A percentile compares a stretch with the other conserved stretches of the same genome.
Conservation (phyloP, 306 rosid species). For the Bauhinia variegata region DNA sequence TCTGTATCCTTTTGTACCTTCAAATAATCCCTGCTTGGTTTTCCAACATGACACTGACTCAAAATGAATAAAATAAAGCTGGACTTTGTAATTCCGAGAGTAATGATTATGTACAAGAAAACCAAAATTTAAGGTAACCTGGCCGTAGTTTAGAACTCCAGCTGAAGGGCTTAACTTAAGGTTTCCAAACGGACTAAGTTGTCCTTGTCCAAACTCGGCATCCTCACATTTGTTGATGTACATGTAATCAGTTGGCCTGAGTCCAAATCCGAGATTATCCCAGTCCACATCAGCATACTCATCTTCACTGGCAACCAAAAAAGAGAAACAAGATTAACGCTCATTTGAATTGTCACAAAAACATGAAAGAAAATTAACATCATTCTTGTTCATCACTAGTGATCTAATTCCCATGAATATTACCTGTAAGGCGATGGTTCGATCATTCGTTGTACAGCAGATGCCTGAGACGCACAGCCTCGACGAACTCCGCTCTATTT, state of each 20-base stretch:
- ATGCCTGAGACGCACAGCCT: slow-evolving; percentile 23
- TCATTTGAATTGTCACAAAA: too few species aligned
- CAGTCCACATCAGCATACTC: slow-evolving; percentile 69
- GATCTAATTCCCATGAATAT: too few species aligned
- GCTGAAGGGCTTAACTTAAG: slow-evolving; percentile 83
- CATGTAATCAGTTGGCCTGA: slow-evolving; percentile 78
- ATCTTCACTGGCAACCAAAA: slow-evolving; percentile 37
- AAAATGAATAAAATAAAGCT: too few species aligned
- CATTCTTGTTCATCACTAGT: too few species aligned
- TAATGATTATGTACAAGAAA: too few species aligned
- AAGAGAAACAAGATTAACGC: neutral
- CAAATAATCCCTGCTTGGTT: slow-evolving; percentile 67
- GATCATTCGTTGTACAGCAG: neutral
- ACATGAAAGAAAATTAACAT: too few species aligned
- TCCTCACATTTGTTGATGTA: slow-evolving; percentile 53
- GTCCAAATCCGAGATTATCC: slow-evolving; percentile 81
- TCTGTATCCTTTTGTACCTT: slow-evolving; percentile 88
- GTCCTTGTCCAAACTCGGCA: slow-evolving; percentile 58
- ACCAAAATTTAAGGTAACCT: slow-evolving; percentile 42
- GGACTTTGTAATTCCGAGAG: too few species aligned
- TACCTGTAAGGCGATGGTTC: slow-evolving; percentile 23
- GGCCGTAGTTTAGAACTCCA: slow-evolving; percentile 86
- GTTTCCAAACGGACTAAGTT: slow-evolving; percentile 60
- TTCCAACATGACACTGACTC: neutral
- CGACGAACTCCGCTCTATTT: slow-evolving; percentile 24